phyloP scores from a whole-genome alignment of 73 alveolate species.

The Paramecium biaurelia region DNA sequence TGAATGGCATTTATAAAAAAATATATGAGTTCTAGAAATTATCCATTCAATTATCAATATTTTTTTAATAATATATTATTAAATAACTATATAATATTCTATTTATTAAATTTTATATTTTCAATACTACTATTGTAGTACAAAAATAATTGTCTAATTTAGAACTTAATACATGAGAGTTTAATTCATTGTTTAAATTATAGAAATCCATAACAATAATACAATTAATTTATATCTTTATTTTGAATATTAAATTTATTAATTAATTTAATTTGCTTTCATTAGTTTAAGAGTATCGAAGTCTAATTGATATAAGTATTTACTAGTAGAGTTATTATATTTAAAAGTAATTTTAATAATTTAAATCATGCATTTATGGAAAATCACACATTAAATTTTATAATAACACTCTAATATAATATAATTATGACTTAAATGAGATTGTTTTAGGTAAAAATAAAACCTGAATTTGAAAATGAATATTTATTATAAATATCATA shows the following conservation, averaged over 20 bases:
- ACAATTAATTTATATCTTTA: not conserved
- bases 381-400: too few species aligned
- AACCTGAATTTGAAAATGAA: not conserved
- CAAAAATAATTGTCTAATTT: too few species aligned
- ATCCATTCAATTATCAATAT: not conserved
- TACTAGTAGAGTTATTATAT: not conserved
- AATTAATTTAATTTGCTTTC: not conserved
- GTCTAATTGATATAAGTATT: not conserved
- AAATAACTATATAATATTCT: too few species aligned
- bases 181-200: too few species aligned
- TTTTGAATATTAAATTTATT: not conserved
- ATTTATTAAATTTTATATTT: too few species aligned
- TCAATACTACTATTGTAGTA: not conserved
- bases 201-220: not conserved
- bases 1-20: constrained; percentile 1
- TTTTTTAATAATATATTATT: not conserved
- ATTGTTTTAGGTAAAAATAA: not conserved
- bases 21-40: not conserved
- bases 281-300: not conserved
- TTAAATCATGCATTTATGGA: not conserved
- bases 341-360: not conserved
- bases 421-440: not conserved
- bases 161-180: not conserved
- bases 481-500: not conserved
- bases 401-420: too few species aligned